A percentile compares a stretch with the other conserved stretches of the same genome.
These are phyloP conservation scores for Leccinum olivaceopallidum DNA, from an alignment of 768 basidiomycete genomes.

Conservation along the genomic window DNA sequence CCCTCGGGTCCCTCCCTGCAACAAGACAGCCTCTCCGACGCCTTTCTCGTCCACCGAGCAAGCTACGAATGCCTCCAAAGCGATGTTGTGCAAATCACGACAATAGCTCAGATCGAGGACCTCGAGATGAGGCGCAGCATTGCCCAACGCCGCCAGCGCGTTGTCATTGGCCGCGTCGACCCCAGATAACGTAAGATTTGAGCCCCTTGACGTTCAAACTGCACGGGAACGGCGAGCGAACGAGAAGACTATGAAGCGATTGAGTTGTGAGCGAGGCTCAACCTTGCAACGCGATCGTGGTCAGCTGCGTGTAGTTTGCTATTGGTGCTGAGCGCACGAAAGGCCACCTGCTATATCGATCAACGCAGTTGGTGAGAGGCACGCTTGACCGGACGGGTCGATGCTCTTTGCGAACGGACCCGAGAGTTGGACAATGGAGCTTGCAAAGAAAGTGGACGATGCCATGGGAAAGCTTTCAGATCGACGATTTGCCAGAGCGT, in stretches of 20 bases:
- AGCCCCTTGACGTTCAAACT: slow-evolving; percentile 69
- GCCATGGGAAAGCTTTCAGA: slow-evolving; percentile 59
- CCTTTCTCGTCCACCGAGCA: too few species aligned
- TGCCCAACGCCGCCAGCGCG: slow-evolving; percentile 63
- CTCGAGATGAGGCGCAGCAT: slow-evolving; percentile 69
- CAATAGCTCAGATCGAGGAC: slow-evolving; percentile 80
- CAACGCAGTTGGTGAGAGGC: slow-evolving; percentile 26
- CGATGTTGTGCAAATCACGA: slow-evolving; percentile 9
- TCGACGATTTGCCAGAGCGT: slow-evolving; percentile 68
- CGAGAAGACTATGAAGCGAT: slow-evolving; percentile 69
- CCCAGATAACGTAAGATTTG: slow-evolving; percentile 59
- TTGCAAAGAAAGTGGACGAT: slow-evolving; percentile 47
- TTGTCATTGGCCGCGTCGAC: slow-evolving; percentile 59
- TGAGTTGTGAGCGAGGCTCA: slow-evolving; percentile 65
- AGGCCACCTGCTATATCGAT: slow-evolving; percentile 54
- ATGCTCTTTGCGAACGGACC: slow-evolving; percentile 50
- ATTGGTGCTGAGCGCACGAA: slow-evolving; percentile 38
- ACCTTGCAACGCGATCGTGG: slow-evolving; percentile 68
- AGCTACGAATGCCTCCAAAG: too few species aligned
- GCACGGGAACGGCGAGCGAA: slow-evolving; percentile 59
- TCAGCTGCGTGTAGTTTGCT: slow-evolving; percentile 63
- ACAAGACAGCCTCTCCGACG: too few species aligned
- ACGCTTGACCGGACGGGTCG: too few species aligned
- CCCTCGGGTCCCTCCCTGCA: too few species aligned
- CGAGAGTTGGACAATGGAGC: slow-evolving; percentile 49